Evolutionary conservation across 2,329 filamentous ascomycete genomes (phyloP).

Genomic region (Talaromyces sp.): DNA sequence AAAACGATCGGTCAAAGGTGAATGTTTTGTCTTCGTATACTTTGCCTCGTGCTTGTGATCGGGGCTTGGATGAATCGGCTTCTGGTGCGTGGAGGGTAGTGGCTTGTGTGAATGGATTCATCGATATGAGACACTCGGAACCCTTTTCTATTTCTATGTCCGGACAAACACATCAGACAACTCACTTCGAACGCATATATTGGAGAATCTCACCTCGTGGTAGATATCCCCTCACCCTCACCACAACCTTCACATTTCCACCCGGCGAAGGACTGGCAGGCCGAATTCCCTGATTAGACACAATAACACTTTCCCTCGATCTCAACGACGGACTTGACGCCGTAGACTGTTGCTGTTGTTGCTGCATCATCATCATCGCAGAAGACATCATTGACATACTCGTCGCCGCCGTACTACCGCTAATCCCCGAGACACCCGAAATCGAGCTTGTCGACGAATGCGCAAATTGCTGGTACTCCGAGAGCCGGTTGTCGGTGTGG

Average conservation of each 20-base stretch:
- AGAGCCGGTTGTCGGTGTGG: background rate
- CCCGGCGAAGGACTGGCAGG: slow-evolving; percentile 53
- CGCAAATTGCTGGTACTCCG: slow-evolving; percentile 22
- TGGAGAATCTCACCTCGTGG: slow-evolving; percentile 61
- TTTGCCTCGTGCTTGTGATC: slow-evolving; percentile 64
- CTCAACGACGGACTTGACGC: slow-evolving; percentile 77
- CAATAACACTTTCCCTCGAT: slow-evolving; percentile 65
- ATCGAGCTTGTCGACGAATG: slow-evolving; percentile 35
- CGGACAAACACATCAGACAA: background rate
- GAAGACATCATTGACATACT: slow-evolving; percentile 34
- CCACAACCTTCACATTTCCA: slow-evolving; percentile 79
- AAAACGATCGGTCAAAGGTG: slow-evolving; percentile 97
- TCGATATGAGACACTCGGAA: slow-evolving; percentile 81
- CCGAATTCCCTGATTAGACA: slow-evolving; percentile 47
- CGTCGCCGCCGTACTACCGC: slow-evolving; percentile 37
- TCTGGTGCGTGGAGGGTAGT: slow-evolving; percentile 75
- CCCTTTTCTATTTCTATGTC: slow-evolving; percentile 71
- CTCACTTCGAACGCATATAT: background rate
- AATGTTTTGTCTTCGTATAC: slow-evolving; percentile 84
- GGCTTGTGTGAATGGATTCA: slow-evolving; percentile 82
- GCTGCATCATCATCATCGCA: slow-evolving; percentile 26
- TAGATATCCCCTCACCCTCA: slow-evolving; percentile 75
- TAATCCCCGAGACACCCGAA: slow-evolving; percentile 33
- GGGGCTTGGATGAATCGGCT: slow-evolving; percentile 54
- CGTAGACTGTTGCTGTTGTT: slow-evolving; percentile 49